A percentile compares a stretch with the other conserved stretches of the same genome.
Evolutionary conservation across 148 eudicot species (phyloP).

Genomic region (Heliosperma pusillum): DNA sequence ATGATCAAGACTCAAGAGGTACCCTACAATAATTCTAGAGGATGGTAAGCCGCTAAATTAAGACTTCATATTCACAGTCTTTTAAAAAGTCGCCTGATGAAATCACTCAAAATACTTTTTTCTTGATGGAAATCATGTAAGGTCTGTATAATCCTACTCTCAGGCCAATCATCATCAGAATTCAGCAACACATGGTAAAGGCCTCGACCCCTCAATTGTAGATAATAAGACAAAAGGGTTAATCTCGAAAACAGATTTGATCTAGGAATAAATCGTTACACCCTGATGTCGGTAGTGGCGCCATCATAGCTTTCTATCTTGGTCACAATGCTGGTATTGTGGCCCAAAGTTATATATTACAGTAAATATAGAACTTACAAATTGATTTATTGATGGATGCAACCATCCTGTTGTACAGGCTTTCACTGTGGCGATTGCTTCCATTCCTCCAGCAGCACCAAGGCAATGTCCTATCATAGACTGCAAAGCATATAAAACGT

Average conservation of each 20-base stretch:
- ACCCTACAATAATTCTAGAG: neutral
- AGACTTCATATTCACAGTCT: neutral
- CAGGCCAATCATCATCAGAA: neutral
- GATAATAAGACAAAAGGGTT: too few relatives aligned
- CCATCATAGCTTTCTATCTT: neutral
- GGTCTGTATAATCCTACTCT: neutral
- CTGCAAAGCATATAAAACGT: conserved; percentile 34
- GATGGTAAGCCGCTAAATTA: neutral
- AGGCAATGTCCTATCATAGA: conserved; percentile 98
- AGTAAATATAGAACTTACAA: conserved; percentile 50
- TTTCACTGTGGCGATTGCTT: conserved; percentile 91
- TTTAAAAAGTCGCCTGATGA: neutral
- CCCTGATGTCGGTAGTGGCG: neutral
- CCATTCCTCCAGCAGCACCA: conserved; percentile 98
- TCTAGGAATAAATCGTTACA: neutral
- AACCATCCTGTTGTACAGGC: conserved; percentile 89
- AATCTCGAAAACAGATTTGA: neutral
- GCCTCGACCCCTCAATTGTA: neutral
- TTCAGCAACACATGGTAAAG: neutral
- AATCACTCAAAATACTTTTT: too few relatives aligned
- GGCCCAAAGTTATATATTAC: neutral
- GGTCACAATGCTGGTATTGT: neutral
- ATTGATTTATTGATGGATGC: conserved; percentile 94
- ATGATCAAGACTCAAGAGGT: neutral
- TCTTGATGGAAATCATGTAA: neutral